Evolutionary conservation across 2,329 filamentous ascomycete species (phyloP), one percentile per base, ranked within the genome.

Genomic region (Orbilia oligospora): DNA sequence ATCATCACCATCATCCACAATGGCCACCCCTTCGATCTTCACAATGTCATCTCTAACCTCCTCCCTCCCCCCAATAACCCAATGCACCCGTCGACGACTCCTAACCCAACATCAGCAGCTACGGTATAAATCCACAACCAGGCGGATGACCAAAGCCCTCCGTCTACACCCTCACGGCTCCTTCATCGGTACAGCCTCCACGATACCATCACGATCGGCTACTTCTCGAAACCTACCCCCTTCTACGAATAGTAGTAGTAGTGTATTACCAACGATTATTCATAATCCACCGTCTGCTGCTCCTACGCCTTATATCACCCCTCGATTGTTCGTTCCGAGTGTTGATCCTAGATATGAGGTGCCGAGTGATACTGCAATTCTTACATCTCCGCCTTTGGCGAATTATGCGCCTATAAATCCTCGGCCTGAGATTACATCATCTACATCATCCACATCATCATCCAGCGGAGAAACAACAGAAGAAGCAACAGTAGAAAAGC

Each of bases 251-350:
- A n/a, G n/a, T n/a, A n/a, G n/a, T n/a, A 22, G n/a, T 4, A 22
- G 49, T 2, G 9, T 49, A 81, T 20, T 84, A 85, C 77, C 89
- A 73, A 87, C 88, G 82, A 89, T 90, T 82, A 87, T 91, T 83
- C 89, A 89, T 86, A 91, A 91, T 81, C 90, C 90, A 41, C 90
- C 90, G 0, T 89, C 89, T 5, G 88, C 89, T 30, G 87, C 88
- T 5, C 90, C 90, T 6, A 89, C 87, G 78, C 87, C 89, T 24
- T 90, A 89, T 82, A 88, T 90, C 82, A 92, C 90, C 0, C 90
- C 90, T 0, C 84, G 86, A 30, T 90, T 90, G 80, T 92, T 92
- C 83, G 86, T 92, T 6, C 90, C 90, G 4, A 83, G 85, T 68
- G 85, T 86, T 80, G 90, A 92, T 84, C 85, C 86, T 22, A 86